A percentile compares a stretch with the other conserved stretches of the same genome.
Conservation (phyloP, 1,139 yeast species). For the Magnusiomyces suaveolens region DNA sequence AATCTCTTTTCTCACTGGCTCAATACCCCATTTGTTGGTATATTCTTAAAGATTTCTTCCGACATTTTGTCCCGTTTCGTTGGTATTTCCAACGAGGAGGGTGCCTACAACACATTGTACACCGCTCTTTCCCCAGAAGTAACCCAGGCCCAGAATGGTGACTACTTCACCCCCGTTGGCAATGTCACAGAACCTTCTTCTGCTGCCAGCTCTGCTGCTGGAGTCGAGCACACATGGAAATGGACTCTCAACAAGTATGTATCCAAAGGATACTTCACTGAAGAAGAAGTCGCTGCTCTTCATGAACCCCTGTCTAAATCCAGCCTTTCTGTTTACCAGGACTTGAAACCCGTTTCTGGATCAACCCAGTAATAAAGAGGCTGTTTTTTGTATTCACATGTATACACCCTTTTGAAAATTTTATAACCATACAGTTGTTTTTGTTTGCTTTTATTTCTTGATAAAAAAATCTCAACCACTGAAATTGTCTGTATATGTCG, state of each 20-base stretch:
- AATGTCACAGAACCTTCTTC: slow-evolving; percentile 44
- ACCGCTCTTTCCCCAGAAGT: slow-evolving; percentile 50
- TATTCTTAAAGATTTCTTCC: slow-evolving; percentile 58
- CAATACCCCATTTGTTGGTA: slow-evolving; percentile 64
- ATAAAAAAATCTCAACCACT: no score
- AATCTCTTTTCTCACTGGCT: slow-evolving; percentile 68
- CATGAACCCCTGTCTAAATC: not conserved
- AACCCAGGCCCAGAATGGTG: slow-evolving; percentile 39
- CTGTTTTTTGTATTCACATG: no score
- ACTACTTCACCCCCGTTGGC: slow-evolving; percentile 46
- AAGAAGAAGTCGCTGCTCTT: not conserved
- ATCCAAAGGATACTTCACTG: not conserved
- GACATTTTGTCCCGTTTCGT: slow-evolving; percentile 57
- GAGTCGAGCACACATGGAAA: slow-evolving; percentile 69
- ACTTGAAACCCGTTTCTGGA: not conserved
- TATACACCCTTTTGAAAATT: no score
- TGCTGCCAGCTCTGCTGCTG: slow-evolving; percentile 50
- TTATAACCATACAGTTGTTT: no score
- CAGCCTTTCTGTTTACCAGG: not conserved
- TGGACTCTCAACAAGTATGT: slow-evolving; percentile 61
- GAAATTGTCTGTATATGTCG: no score
- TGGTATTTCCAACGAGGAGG: slow-evolving; percentile 67
- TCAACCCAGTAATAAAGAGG: no score
- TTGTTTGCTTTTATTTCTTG: no score
- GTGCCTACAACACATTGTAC: slow-evolving; percentile 54